Evolutionary conservation across 2,329 filamentous ascomycete genomes (phyloP).

Genomic region (Penicillium sp.): DNA sequence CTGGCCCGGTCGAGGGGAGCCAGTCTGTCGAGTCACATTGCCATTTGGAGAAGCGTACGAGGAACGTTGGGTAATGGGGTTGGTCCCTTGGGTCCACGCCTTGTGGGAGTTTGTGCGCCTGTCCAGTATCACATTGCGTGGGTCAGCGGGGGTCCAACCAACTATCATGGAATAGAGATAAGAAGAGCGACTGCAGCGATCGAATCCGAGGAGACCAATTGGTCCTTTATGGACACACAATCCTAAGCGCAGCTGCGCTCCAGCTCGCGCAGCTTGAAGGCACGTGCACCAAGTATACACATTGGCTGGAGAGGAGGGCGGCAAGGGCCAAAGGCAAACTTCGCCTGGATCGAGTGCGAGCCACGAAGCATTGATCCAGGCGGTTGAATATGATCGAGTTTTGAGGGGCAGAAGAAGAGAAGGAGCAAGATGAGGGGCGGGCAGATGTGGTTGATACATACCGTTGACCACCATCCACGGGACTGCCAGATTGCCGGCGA

Average conservation of each 20-base stretch:
- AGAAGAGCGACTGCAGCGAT: slow-evolving; percentile 6
- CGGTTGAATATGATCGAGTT: not conserved
- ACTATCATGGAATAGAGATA: slow-evolving; percentile 14
- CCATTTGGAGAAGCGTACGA: slow-evolving; percentile 61
- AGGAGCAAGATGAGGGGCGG: slow-evolving; percentile 14
- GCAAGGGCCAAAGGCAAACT: slow-evolving; percentile 12
- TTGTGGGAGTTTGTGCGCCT: slow-evolving; percentile 63
- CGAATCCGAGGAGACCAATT: slow-evolving; percentile 27
- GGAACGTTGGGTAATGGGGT: slow-evolving; percentile 65
- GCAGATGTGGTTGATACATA: slow-evolving; percentile 46
- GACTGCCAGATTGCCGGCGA: slow-evolving; percentile 63
- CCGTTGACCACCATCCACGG: slow-evolving; percentile 61
- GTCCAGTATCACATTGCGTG: slow-evolving; percentile 26
- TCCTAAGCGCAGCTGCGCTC: slow-evolving; percentile 16
- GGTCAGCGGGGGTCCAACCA: slow-evolving; percentile 30
- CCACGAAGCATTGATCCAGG: not conserved
- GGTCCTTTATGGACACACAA: slow-evolving; percentile 24
- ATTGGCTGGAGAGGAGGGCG: slow-evolving; percentile 11
- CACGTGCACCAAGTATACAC: slow-evolving; percentile 23
- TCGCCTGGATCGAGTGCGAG: not conserved
- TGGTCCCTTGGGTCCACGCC: slow-evolving; percentile 66
- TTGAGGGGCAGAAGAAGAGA: not conserved
- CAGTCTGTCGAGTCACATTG: slow-evolving; percentile 51
- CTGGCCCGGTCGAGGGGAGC: slow-evolving; percentile 46
- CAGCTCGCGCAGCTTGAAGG: slow-evolving; percentile 22